phyloP scores from a whole-genome alignment of 129 eudicot genomes.

The Artemisia tridentata region DNA sequence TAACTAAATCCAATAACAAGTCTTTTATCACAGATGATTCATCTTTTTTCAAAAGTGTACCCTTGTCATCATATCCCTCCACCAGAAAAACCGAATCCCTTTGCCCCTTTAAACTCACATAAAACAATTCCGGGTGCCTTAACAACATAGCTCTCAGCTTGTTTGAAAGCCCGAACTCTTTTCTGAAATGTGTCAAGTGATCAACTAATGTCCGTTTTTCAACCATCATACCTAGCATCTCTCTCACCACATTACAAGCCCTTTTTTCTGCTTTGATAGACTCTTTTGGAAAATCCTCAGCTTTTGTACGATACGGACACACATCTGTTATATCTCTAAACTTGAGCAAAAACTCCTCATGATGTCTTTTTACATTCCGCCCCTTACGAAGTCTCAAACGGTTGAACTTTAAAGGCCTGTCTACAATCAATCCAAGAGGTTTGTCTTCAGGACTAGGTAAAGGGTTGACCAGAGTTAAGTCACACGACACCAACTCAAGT shows the following conservation, averaged over 20 bases:
- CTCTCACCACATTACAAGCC: slow-evolving; percentile 94
- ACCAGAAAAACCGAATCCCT: slow-evolving; percentile 90
- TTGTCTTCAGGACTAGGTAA: slow-evolving; percentile 44
- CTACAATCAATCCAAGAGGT: slow-evolving; percentile 63
- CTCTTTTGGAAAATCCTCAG: slow-evolving; percentile 54
- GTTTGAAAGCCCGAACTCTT: slow-evolving; percentile 89
- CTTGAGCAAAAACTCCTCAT: slow-evolving; percentile 62
- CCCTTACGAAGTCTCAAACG: slow-evolving; percentile 80
- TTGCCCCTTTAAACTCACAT: slow-evolving; percentile 78
- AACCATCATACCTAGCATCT: slow-evolving; percentile 78
- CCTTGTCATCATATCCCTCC: slow-evolving; percentile 73
- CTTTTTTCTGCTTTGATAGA: slow-evolving; percentile 76
- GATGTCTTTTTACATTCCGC: slow-evolving; percentile 60
- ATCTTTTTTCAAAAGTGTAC: slow-evolving; percentile 65
- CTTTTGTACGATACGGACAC: slow-evolving; percentile 71
- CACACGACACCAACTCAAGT: slow-evolving; percentile 86
- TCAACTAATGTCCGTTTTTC: slow-evolving; percentile 88
- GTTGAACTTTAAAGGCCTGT: slow-evolving; percentile 86
- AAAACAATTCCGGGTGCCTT: slow-evolving; percentile 93
- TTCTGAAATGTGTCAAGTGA: slow-evolving; percentile 87
- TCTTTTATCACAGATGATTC: slow-evolving; percentile 42
- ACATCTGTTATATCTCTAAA: slow-evolving; percentile 60
- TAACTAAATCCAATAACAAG: slow-evolving; percentile 55
- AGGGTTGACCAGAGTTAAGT: slow-evolving; percentile 49
- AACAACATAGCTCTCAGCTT: slow-evolving; percentile 78